Evolutionary conservation across 768 basidiomycete species (phyloP).

Genomic region (Inosperma sp.): DNA sequence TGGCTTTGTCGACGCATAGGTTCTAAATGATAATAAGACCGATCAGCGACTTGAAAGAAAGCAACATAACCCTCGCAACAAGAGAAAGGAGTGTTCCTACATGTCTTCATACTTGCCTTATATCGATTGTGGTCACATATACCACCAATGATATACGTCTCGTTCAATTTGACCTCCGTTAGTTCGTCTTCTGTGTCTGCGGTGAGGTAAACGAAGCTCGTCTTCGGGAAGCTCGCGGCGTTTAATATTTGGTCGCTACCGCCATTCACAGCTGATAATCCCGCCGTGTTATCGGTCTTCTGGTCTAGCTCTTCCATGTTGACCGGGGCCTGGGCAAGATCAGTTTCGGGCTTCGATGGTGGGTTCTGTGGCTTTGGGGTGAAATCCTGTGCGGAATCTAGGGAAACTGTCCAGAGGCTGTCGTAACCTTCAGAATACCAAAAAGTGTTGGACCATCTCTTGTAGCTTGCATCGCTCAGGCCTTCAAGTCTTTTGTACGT

Average conservation of each 20-base stretch:
- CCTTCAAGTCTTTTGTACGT: conserved; percentile 61
- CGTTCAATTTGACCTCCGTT: conserved; percentile 71
- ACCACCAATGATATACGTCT: conserved; percentile 93
- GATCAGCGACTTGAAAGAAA: too few relatives aligned
- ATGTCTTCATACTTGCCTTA: conserved; percentile 51
- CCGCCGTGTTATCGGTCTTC: conserved; percentile 2
- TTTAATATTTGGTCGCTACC: conserved; percentile 7
- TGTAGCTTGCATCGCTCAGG: conserved; percentile 62
- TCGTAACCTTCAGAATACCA: conserved; percentile 83
- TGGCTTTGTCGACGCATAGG: conserved; percentile 85
- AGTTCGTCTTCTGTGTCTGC: conserved; percentile 90
- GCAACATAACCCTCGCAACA: too few relatives aligned
- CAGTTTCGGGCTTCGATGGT: conserved; percentile 2
- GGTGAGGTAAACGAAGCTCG: conserved; percentile 83
- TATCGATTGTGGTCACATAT: conserved; percentile 95
- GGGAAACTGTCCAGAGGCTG: conserved; percentile 48
- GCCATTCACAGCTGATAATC: conserved; percentile 7
- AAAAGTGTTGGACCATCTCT: conserved; percentile 74
- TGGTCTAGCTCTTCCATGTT: background rate
- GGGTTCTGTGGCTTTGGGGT: background rate
- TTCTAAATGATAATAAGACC: conserved; percentile 45
- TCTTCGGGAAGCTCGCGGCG: conserved; percentile 29
- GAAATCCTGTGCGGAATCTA: conserved; percentile 8
- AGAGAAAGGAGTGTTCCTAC: conserved; percentile 9
- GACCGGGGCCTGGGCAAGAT: too few relatives aligned